phyloP scores from a whole-genome alignment of 2,329 filamentous ascomycete genomes.

The Colletotrichum karsti region DNA sequence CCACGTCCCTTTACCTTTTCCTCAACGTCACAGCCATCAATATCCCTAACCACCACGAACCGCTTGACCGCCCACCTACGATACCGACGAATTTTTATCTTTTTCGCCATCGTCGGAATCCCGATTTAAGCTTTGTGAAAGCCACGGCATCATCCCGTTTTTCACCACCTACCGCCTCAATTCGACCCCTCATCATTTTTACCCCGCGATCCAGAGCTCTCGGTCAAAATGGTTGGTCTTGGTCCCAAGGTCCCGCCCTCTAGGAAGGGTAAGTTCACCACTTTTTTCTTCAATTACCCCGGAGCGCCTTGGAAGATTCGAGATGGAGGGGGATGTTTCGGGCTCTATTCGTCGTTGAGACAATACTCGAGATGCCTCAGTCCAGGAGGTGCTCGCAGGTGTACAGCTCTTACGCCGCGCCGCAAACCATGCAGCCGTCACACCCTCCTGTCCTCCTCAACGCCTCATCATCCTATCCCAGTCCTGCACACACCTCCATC shows the following conservation, averaged over 20 bases:
- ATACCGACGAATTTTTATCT: neutral
- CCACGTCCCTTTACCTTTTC: conserved; percentile 25
- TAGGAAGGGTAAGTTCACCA: conserved; percentile 71
- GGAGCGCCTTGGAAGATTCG: neutral
- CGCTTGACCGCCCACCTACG: conserved; percentile 1
- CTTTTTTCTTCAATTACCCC: conserved; percentile 21
- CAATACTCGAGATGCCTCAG: conserved; percentile 4
- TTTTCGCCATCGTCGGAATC: neutral
- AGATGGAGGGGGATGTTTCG: conserved; percentile 4
- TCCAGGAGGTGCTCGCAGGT: conserved; percentile 4
- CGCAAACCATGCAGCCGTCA: neutral
- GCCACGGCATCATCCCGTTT: neutral
- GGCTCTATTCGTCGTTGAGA: neutral
- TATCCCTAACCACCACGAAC: conserved; percentile 7
- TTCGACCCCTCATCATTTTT: conserved; percentile 28
- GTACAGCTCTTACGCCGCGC: neutral
- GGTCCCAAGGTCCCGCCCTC: conserved; percentile 59
- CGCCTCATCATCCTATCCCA: conserved; percentile 10
- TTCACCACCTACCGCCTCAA: conserved; percentile 1
- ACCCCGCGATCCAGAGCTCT: conserved; percentile 38
- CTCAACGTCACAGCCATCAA: conserved; percentile 21
- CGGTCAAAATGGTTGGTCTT: conserved; percentile 58
- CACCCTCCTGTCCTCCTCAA: conserved; percentile 24
- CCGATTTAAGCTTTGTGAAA: neutral
- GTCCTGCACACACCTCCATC: conserved; percentile 12